phyloP scores from a whole-genome alignment of 495 filamentous ascomycete genomes.

The Penicillium odoratum region DNA sequence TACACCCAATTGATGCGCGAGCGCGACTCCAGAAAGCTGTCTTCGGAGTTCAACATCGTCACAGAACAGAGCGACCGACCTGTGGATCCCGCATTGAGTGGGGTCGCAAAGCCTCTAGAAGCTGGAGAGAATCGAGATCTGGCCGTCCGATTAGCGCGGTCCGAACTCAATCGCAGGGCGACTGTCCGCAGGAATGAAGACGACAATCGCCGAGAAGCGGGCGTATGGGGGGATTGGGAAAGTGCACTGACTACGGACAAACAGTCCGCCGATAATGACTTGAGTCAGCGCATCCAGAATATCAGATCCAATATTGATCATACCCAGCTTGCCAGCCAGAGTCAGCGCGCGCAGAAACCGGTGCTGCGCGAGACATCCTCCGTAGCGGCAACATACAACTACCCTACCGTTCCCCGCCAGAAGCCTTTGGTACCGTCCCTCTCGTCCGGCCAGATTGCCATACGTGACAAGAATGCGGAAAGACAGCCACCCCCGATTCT shows the following conservation, averaged over 20 bases:
- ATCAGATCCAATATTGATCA: slow-evolving; percentile 40
- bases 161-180: slow-evolving; percentile 70
- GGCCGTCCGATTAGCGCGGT: slow-evolving; percentile 73
- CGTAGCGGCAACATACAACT: slow-evolving; percentile 39
- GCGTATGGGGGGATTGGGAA: slow-evolving; percentile 65
- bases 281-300: slow-evolving; percentile 51
- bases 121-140: slow-evolving; percentile 71
- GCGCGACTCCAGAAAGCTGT: slow-evolving; percentile 39
- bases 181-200: slow-evolving; percentile 53
- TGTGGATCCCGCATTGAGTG: slow-evolving; percentile 42
- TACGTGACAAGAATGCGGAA: slow-evolving; percentile 26
- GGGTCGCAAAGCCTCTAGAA: slow-evolving; percentile 56
- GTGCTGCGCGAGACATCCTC: slow-evolving; percentile 16
- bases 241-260: slow-evolving; percentile 34
- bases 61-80: slow-evolving; percentile 18
- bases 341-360: slow-evolving; percentile 12
- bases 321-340: slow-evolving; percentile 12
- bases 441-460: slow-evolving; percentile 20
- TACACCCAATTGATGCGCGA: slow-evolving; percentile 56
- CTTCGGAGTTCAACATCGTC: slow-evolving; percentile 16
- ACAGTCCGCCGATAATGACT: slow-evolving; percentile 31
- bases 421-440: slow-evolving; percentile 28
- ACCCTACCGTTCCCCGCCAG: slow-evolving; percentile 55
- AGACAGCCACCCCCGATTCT: slow-evolving; percentile 45
- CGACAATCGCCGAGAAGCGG: slow-evolving; percentile 56